Percentiles rank a stretch among this genome's conserved stretches.
phyloP scores from a whole-genome alignment of 73 alveolate species.

The Stentor roeselii region DNA sequence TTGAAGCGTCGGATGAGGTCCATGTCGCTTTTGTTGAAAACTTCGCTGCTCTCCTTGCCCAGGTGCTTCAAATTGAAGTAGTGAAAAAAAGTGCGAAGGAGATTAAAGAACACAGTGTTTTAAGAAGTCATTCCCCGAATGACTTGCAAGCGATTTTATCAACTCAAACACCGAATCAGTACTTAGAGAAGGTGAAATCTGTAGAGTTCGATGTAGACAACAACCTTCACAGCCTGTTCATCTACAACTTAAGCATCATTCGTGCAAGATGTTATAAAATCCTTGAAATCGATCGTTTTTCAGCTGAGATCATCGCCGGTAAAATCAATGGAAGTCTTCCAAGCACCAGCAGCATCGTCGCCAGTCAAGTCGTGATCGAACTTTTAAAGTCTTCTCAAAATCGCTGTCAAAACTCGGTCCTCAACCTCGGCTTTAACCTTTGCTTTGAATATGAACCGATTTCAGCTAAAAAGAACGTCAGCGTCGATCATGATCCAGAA shows the following conservation, averaged over 20 bases:
- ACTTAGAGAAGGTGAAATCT: neutral
- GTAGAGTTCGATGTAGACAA: conserved; percentile 88
- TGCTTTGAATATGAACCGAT: conserved; percentile 78
- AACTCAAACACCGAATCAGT: neutral
- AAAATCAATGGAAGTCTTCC: conserved; percentile 95
- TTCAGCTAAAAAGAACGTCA: conserved; percentile 73
- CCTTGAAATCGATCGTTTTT: conserved; percentile 59
- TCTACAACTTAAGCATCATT: conserved; percentile 78
- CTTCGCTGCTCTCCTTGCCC: conserved; percentile 80
- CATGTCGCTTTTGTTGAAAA: conserved; percentile 73
- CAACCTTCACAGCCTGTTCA: conserved; percentile 83
- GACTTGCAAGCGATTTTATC: conserved; percentile 40
- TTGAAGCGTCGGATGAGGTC: conserved; percentile 65
- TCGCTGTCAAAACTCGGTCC: conserved; percentile 41
- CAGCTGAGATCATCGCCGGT: conserved; percentile 90
- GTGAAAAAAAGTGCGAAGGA: conserved; percentile 34
- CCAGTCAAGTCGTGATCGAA: conserved; percentile 71
- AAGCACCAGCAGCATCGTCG: conserved; percentile 90
- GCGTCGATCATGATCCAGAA: conserved; percentile 73
- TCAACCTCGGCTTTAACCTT: conserved; percentile 61
- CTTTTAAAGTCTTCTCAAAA: conserved; percentile 50
- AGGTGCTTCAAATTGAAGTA: conserved; percentile 61
- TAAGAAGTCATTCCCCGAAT: conserved; percentile 45
- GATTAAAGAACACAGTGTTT: conserved; percentile 48
- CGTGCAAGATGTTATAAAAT: conserved; percentile 92